phyloP scores from a whole-genome alignment of 2,329 filamentous ascomycete species.

The Apiospora rasikravindrae region DNA sequence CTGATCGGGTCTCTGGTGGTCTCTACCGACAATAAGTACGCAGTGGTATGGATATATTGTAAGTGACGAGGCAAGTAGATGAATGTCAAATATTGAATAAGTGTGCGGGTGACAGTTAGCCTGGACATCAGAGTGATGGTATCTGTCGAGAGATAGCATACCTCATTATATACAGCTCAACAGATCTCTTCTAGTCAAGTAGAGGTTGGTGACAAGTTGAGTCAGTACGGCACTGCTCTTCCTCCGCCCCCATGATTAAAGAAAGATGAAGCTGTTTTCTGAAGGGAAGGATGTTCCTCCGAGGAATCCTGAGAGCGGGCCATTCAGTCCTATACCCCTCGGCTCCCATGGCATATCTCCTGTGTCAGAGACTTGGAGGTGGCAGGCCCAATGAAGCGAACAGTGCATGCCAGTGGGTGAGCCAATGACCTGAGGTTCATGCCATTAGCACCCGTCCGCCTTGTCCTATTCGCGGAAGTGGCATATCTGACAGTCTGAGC shows the following conservation, averaged over 20 bases:
- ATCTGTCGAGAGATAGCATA: not conserved
- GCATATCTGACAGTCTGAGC: not conserved
- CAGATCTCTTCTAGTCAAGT: not conserved
- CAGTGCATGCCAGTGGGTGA: not conserved
- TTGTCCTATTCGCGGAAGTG: not conserved
- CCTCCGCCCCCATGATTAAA: conserved; percentile 2
- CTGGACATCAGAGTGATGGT: not conserved
- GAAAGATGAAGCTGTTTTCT: conserved; percentile 10
- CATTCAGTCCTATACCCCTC: not conserved
- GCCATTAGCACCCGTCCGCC: not conserved
- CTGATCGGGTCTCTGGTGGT: not conserved
- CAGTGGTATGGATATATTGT: not conserved
- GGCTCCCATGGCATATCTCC: not conserved
- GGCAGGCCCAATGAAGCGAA: not conserved
- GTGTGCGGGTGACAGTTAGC: not conserved
- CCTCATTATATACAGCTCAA: not conserved
- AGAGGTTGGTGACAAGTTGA: not conserved
- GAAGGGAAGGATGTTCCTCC: not conserved
- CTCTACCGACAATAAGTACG: not conserved
- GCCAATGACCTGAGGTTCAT: not conserved
- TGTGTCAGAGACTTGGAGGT: not conserved
- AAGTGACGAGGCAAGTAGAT: not conserved
- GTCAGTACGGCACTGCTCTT: not conserved
- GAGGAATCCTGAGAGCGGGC: not conserved
- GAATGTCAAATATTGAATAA: not conserved